Conservation (phyloP, 2,329 filamentous ascomycete species). For the Rhynchosporium agropyri region DNA sequence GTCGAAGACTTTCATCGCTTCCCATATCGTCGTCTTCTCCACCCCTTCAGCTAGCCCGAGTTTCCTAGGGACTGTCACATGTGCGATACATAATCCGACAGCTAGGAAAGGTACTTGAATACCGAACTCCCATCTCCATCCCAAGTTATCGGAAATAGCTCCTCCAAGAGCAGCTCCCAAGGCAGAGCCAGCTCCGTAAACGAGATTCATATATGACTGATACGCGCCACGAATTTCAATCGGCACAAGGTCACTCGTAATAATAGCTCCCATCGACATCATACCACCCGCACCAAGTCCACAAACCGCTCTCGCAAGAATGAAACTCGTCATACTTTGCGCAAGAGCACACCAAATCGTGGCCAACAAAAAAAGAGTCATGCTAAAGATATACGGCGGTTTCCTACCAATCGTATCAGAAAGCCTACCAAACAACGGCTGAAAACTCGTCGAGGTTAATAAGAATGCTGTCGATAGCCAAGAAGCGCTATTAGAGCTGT, state of each 20-base stretch:
- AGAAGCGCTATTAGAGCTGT: constrained; percentile 75
- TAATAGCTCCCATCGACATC: constrained; percentile 69
- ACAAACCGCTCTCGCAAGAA: constrained; percentile 69
- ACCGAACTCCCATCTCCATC: constrained; percentile 75
- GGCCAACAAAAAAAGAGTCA: constrained; percentile 64
- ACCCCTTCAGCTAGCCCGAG: constrained; percentile 53
- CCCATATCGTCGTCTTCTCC: constrained; percentile 48
- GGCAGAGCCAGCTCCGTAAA: constrained; percentile 60
- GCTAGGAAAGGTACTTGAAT: constrained; percentile 55
- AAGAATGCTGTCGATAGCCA: constrained; percentile 83
- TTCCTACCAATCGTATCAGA: constrained; percentile 75
- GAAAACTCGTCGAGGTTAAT: constrained; percentile 74
- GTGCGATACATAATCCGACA: constrained; percentile 51
- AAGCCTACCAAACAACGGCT: constrained; percentile 73
- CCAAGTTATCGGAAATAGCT: constrained; percentile 67
- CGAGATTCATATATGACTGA: constrained; percentile 70
- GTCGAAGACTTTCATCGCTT: constrained; percentile 60
- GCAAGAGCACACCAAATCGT: constrained; percentile 73
- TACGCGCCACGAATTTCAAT: constrained; percentile 68
- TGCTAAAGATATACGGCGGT: constrained; percentile 63
- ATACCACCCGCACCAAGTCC: constrained; percentile 74
- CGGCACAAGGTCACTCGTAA: constrained; percentile 73
- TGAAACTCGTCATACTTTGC: constrained; percentile 67
- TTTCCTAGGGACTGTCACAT: constrained; percentile 53
- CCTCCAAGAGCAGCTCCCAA: constrained; percentile 71